A percentile compares a stretch with the other conserved stretches of the same genome.
Conservation (phyloP, 208 protist species). For the Acanthamoeba triangularis region DNA sequence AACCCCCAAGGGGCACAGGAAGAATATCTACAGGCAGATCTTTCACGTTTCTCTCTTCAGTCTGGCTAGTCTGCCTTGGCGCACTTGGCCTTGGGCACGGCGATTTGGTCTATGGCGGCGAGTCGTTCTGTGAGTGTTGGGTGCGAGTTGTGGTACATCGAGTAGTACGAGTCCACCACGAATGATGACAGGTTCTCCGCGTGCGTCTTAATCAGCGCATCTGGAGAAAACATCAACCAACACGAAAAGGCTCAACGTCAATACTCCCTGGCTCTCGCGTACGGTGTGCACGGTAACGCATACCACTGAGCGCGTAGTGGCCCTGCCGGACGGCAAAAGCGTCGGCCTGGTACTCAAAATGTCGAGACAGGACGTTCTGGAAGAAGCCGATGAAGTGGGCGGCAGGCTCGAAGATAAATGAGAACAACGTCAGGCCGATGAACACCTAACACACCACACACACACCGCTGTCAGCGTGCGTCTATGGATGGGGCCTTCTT, state of each 20-base stretch:
- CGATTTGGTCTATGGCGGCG: conserved; percentile 86
- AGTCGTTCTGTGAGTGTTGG: conserved; percentile 92
- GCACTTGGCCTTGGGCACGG: conserved; percentile 41
- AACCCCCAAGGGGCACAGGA: no score
- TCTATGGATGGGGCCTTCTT: no score
- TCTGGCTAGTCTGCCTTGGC: neutral
- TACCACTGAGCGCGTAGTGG: neutral
- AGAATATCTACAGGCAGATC: no score
- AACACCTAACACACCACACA: neutral
- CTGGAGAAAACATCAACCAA: neutral
- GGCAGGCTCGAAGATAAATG: conserved; percentile 21
- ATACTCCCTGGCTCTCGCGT: no score
- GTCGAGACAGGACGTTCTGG: conserved; percentile 45
- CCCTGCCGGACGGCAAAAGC: conserved; percentile 23
- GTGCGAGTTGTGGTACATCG: conserved; percentile 91
- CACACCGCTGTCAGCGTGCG: no score
- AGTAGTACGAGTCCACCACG: conserved; percentile 89
- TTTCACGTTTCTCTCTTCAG: neutral
- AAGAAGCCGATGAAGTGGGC: conserved; percentile 50
- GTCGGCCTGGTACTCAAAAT: conserved; percentile 52
- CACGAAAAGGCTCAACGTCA: no score
- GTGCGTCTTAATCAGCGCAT: conserved; percentile 28
- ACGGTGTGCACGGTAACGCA: no score
- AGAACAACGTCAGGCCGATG: conserved; percentile 38
- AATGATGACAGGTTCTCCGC: conserved; percentile 46